Conservation (phyloP, 1,139 yeast genomes). For the Taphrina wiesneri region DNA sequence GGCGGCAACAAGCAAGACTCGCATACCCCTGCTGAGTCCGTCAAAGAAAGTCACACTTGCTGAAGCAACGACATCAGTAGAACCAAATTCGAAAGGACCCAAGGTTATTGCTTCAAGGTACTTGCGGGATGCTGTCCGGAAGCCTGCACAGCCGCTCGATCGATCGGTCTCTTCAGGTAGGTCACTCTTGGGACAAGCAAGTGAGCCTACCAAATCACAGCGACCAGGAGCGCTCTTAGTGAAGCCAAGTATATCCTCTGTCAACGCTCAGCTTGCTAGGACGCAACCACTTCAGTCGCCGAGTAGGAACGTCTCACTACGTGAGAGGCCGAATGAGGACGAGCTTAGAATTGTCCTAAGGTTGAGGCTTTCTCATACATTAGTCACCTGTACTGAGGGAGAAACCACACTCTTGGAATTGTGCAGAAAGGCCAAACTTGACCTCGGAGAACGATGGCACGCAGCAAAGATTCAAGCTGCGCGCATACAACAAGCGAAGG, state of each 20-base stretch:
- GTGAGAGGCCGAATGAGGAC: not conserved
- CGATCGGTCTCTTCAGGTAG: not conserved
- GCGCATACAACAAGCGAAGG: not conserved
- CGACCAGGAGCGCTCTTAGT: not conserved
- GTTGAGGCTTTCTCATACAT: not conserved
- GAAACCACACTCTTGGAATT: not conserved
- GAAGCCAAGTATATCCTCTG: not conserved
- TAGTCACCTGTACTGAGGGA: slow-evolving; percentile 2
- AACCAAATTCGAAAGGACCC: not conserved
- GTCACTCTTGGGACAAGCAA: not conserved
- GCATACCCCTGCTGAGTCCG: slow-evolving; percentile 4
- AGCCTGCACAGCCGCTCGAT: not conserved
- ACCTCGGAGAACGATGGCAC: not conserved
- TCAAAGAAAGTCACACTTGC: not conserved
- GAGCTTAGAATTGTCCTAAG: not conserved
- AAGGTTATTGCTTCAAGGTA: slow-evolving; percentile 5
- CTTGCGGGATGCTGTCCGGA: slow-evolving; percentile 1
- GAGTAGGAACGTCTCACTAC: not conserved
- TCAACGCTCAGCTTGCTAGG: not conserved
- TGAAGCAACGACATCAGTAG: not conserved
- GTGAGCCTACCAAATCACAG: not conserved
- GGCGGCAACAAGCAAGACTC: not conserved
- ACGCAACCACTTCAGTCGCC: not conserved
- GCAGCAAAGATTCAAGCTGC: not conserved
- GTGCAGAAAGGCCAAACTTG: not conserved